Evolutionary conservation across 192 early-diverging fungal genomes (phyloP).

Genomic region (Spizellomyces sp.): DNA sequence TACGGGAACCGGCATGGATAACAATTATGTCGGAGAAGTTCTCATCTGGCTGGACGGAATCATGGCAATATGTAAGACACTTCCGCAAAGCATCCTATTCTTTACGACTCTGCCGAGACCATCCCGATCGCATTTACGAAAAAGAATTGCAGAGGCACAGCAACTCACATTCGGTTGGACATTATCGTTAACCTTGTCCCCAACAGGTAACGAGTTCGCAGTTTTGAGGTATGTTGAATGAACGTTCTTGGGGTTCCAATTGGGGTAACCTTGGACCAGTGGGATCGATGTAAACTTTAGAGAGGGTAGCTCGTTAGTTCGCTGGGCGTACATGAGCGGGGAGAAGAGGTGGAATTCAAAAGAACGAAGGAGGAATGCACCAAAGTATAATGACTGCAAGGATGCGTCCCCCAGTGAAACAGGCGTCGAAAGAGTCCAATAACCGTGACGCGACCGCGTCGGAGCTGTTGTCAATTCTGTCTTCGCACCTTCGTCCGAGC

Average conservation of each 20-base stretch:
- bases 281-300: constrained; percentile 24
- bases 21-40: constrained; percentile 71
- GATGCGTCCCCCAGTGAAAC: too few relatives aligned
- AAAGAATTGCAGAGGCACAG: too few relatives aligned
- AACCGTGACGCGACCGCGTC: too few relatives aligned
- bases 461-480: too few relatives aligned
- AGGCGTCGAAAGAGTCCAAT: too few relatives aligned
- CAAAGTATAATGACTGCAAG: too few relatives aligned
- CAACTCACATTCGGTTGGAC: not conserved
- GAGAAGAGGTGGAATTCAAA: too few relatives aligned
- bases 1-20: constrained; percentile 84
- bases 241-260: constrained; percentile 2
- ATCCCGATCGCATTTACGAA: too few relatives aligned
- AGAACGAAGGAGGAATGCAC: too few relatives aligned
- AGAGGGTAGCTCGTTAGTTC: not conserved
- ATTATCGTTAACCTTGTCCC: not conserved
- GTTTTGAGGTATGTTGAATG: constrained; percentile 10
- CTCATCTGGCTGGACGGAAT: constrained; percentile 41
- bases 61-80: not conserved
- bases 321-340: not conserved
- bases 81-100: too few relatives aligned
- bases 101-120: too few relatives aligned
- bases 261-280: not conserved
- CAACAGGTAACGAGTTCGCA: not conserved
- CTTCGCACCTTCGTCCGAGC: too few relatives aligned